These are phyloP conservation scores for Penicillium brevicompactum DNA, from an alignment of 2,329 filamentous ascomycete species.

Conservation along the genomic window DNA sequence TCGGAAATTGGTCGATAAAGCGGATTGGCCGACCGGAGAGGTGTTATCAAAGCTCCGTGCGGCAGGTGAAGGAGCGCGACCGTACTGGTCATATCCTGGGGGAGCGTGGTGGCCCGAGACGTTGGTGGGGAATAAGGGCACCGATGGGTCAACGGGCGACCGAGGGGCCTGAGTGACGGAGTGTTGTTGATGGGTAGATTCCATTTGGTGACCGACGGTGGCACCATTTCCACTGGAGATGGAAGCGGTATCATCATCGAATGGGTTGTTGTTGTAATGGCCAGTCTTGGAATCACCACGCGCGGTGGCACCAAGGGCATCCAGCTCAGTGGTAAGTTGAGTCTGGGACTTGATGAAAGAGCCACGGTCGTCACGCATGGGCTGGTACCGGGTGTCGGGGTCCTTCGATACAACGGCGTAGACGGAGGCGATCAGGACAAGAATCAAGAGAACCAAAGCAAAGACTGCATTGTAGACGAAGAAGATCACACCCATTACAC, in stretches of 20 bases:
- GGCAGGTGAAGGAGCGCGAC: conserved; percentile 36
- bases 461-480: conserved; percentile 87
- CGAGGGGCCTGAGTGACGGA: conserved; percentile 43
- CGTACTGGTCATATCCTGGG: conserved; percentile 37
- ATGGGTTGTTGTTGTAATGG: conserved; percentile 59
- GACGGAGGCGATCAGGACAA: conserved; percentile 75
- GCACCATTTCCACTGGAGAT: conserved; percentile 56
- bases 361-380: conserved; percentile 92
- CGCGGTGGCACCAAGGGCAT: conserved; percentile 85
- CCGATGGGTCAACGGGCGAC: conserved; percentile 52
- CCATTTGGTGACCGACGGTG: conserved; percentile 52
- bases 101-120: conserved; percentile 42
- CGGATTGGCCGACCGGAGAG: conserved; percentile 36
- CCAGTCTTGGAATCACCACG: conserved; percentile 72
- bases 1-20: conserved; percentile 37
- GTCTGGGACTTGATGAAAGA: conserved; percentile 98
- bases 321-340: conserved; percentile 81
- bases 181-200: conserved; percentile 30
- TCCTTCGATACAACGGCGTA: conserved; percentile 89
- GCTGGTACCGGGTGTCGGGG: conserved; percentile 91
- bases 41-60: conserved; percentile 32
- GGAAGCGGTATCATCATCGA: conserved; percentile 73
- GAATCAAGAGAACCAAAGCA: conserved; percentile 76
- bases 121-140: conserved; percentile 51
- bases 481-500: conserved; percentile 85